phyloP scores from a whole-genome alignment of 257 asterid genomes.

The Salvia splendens region DNA sequence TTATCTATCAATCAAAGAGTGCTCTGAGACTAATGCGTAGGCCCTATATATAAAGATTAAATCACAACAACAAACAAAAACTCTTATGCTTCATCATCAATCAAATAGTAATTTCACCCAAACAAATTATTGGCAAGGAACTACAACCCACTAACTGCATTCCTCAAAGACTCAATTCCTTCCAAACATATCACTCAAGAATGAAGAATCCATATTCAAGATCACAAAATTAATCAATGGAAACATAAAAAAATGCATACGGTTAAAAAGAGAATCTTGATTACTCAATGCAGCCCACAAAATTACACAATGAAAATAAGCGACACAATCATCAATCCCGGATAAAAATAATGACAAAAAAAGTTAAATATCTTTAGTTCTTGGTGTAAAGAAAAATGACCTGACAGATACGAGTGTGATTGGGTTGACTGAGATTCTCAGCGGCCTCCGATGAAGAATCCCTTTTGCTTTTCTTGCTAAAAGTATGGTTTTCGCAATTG shows the following conservation, averaged over 20 bases:
- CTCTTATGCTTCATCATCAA: background rate
- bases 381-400: constrained; percentile 7
- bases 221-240: background rate
- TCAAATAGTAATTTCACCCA: constrained; percentile 3
- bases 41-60: background rate
- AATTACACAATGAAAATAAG: background rate
- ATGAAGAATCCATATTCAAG: background rate
- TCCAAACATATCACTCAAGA: background rate
- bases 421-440: background rate
- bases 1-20: constrained; percentile 37
- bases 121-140: background rate
- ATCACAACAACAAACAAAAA: constrained; percentile 3
- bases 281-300: constrained; percentile 3
- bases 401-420: constrained; percentile 17
- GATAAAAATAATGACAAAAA: no score
- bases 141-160: background rate
- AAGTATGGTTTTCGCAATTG: background rate
- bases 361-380: background rate
- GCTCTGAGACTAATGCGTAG: no score
- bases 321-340: background rate
- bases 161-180: constrained; percentile 6
- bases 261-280: background rate
- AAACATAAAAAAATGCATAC: background rate
- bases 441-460: background rate
- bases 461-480: no score